Evolutionary conservation across 2,329 filamentous ascomycete species (phyloP).

Genomic region (Cladorrhinum sp.): DNA sequence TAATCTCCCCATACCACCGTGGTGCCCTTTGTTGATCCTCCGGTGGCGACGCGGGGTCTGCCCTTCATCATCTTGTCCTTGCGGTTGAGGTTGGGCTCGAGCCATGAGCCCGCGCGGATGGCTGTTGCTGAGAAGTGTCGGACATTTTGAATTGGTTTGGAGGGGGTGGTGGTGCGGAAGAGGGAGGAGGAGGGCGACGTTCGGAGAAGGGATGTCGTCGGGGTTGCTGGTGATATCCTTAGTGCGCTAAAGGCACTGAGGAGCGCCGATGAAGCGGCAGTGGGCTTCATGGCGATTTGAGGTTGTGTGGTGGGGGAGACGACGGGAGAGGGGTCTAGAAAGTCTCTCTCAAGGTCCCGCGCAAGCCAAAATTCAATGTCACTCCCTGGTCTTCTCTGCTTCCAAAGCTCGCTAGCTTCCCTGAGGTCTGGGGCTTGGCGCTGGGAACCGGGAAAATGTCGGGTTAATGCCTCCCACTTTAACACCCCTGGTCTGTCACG

Average conservation of each 20-base stretch:
- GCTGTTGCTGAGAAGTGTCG: conserved; percentile 72
- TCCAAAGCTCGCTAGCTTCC: background rate
- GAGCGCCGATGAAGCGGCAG: conserved; percentile 42
- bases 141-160: conserved; percentile 42
- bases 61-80: conserved; percentile 92
- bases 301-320: conserved; percentile 17
- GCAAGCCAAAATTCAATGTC: conserved; percentile 13
- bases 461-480: conserved; percentile 1
- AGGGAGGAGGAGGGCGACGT: conserved; percentile 33
- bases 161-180: conserved; percentile 33
- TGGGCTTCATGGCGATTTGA: conserved; percentile 43
- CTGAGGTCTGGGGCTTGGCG: background rate
- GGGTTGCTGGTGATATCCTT: conserved; percentile 37
- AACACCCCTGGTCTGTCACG: conserved; percentile 15
- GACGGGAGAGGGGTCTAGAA: conserved; percentile 1
- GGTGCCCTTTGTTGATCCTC: conserved; percentile 86
- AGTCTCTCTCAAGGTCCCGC: background rate
- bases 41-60: conserved; percentile 80
- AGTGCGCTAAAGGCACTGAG: conserved; percentile 51
- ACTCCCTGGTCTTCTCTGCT: background rate
- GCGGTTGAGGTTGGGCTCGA: conserved; percentile 70
- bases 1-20: conserved; percentile 97
- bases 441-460: conserved; percentile 7
- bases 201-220: conserved; percentile 35
- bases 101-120: conserved; percentile 65